Percentiles rank a stretch among this genome's conserved stretches.
These are phyloP conservation scores for Alternaria alternata DNA, from an alignment of 2,329 filamentous ascomycete species.

Conservation along the genomic window DNA sequence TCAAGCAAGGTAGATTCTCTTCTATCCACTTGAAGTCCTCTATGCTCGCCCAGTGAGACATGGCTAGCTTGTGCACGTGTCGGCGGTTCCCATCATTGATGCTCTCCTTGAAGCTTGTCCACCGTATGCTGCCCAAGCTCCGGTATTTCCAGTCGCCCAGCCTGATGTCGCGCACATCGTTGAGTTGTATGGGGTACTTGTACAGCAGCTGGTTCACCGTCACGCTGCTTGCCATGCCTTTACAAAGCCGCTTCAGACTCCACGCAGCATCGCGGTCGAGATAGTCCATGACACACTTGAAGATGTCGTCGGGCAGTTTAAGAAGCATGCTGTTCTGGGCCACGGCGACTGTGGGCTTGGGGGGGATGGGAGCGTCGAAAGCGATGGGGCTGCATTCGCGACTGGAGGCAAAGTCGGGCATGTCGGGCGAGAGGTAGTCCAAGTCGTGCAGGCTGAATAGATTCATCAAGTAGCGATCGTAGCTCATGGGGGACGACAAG, in stretches of 20 bases:
- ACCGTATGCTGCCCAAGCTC: conserved; percentile 35
- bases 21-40: conserved; percentile 50
- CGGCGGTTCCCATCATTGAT: conserved; percentile 43
- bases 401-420: conserved; percentile 30
- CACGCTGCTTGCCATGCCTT: conserved; percentile 41
- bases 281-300: conserved; percentile 48
- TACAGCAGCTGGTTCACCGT: conserved; percentile 45
- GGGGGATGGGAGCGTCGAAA: conserved; percentile 27
- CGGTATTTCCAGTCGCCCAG: conserved; percentile 48
- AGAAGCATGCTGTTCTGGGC: conserved; percentile 38
- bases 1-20: conserved; percentile 46
- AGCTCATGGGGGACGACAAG: conserved; percentile 17
- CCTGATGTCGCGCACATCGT: conserved; percentile 43
- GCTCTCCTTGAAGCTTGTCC: conserved; percentile 43
- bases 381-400: conserved; percentile 34
- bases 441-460: conserved; percentile 34
- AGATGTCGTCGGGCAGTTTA: conserved; percentile 47
- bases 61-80: conserved; percentile 46
- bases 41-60: conserved; percentile 48
- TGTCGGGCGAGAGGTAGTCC: conserved; percentile 27
- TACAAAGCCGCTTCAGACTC: conserved; percentile 45
- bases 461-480: conserved; percentile 20
- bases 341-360: conserved; percentile 22
- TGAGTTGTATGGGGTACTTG: conserved; percentile 41
- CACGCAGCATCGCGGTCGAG: conserved; percentile 44